A percentile compares a stretch with the other conserved stretches of the same genome.
Evolutionary conservation across 345 rosid genomes (phyloP).

Genomic region (Capsella bursapastoris): DNA sequence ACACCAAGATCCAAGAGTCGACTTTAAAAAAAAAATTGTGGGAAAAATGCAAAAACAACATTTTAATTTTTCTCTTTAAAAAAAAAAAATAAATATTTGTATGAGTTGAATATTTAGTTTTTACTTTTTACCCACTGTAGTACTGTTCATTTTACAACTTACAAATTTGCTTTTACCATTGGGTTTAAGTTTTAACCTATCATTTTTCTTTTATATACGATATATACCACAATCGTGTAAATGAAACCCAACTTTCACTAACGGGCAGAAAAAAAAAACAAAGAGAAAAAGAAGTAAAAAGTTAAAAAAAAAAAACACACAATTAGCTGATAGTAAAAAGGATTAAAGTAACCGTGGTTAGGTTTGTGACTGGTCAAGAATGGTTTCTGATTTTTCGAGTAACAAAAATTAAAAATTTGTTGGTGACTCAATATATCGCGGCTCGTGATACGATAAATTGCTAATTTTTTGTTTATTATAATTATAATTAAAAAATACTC

Average conservation of each 20-base stretch:
- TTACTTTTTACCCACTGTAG: not conserved
- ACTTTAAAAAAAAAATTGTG: too few species aligned
- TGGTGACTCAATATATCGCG: constrained; percentile 5
- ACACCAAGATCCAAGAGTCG: too few species aligned
- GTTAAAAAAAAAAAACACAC: not conserved
- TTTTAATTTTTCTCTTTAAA: not conserved
- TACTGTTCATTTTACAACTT: not conserved
- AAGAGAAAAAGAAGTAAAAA: not conserved
- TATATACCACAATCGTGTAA: not conserved
- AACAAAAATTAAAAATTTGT: not conserved
- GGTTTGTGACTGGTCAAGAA: constrained; percentile 4
- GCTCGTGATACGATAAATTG: constrained; percentile 32
- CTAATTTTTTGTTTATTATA: not conserved
- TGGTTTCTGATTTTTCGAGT: not conserved
- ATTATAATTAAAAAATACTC: not conserved
- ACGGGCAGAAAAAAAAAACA: not conserved
- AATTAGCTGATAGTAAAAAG: not conserved
- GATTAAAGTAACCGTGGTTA: constrained; percentile 17
- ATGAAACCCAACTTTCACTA: not conserved
- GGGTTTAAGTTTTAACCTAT: not conserved
- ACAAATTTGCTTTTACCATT: not conserved
- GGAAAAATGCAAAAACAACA: too few species aligned
- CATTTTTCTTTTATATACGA: not conserved
- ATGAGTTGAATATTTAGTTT: not conserved
- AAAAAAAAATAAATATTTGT: not conserved